Conservation (phyloP, 23 red algal species). For the Gracilaria domingensis region DNA sequence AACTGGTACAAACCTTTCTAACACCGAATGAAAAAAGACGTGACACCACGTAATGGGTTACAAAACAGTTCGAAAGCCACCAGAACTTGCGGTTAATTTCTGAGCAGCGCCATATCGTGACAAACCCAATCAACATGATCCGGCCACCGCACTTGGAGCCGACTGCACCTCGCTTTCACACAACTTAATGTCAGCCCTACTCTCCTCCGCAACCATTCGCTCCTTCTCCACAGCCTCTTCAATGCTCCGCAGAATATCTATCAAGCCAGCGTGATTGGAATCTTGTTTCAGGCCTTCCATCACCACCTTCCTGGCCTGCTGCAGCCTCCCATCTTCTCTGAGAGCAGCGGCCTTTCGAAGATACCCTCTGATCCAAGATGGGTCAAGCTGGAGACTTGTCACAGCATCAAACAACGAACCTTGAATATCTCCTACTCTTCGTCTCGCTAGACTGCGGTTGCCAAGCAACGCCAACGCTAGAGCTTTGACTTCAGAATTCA, state of each 20-base stretch:
- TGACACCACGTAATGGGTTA: background rate
- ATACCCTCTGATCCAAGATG: slow-evolving; percentile 79
- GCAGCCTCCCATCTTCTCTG: slow-evolving; percentile 43
- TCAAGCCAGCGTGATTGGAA: slow-evolving; percentile 56
- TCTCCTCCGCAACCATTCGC: slow-evolving; percentile 2
- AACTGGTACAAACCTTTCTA: no score
- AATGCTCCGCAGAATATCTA: slow-evolving; percentile 54
- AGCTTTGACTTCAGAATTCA: slow-evolving; percentile 47
- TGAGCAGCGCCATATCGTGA: background rate
- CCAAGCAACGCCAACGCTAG: slow-evolving; percentile 69
- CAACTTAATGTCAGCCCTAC: background rate
- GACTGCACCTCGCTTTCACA: background rate
- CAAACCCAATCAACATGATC: background rate
- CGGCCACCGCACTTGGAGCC: background rate
- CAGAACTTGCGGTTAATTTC: background rate
- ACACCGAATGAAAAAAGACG: background rate
- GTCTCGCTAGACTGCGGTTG: slow-evolving; percentile 62
- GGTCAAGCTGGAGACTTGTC: slow-evolving; percentile 60
- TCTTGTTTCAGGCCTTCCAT: slow-evolving; percentile 56
- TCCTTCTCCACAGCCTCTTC: slow-evolving; percentile 19
- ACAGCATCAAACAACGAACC: slow-evolving; percentile 66
- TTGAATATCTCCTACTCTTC: slow-evolving; percentile 42
- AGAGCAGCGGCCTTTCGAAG: slow-evolving; percentile 68
- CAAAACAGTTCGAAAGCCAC: background rate
- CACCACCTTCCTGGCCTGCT: slow-evolving; percentile 34